Conservation (phyloP, 1,284 basidiomycete species). For the Tremellales sp. region DNA sequence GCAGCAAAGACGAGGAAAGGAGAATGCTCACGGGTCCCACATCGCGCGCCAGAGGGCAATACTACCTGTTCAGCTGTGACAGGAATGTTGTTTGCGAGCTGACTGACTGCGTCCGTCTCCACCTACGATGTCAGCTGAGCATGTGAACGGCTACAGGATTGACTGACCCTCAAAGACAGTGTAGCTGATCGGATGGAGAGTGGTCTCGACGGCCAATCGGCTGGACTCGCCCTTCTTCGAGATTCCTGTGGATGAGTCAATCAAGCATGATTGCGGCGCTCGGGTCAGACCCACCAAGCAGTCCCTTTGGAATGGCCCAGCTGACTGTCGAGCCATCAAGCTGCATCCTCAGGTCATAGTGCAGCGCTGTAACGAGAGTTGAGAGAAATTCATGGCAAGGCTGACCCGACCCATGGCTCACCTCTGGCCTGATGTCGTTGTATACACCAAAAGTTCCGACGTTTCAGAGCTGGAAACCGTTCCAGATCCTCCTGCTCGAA, state of each 20-base stretch:
- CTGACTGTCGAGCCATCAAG: conserved; percentile 28
- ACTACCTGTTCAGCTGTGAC: conserved; percentile 9
- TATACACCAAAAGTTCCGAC: conserved; percentile 40
- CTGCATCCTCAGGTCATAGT: conserved; percentile 41
- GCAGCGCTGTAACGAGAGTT: conserved; percentile 23
- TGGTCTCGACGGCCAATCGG: conserved; percentile 36
- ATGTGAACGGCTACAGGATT: neutral
- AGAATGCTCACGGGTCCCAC: conserved; percentile 27
- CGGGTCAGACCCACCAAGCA: conserved; percentile 21
- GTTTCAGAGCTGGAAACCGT: conserved; percentile 27
- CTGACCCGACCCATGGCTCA: conserved; percentile 7
- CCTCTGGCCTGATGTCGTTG: conserved; percentile 40
- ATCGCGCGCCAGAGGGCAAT: conserved; percentile 19
- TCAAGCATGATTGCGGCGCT: neutral
- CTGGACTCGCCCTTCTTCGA: conserved; percentile 23
- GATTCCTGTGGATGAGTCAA: conserved; percentile 17
- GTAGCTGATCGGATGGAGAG: conserved; percentile 34
- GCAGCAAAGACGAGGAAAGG: neutral
- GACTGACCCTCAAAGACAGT: conserved; percentile 22
- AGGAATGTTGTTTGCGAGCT: neutral
- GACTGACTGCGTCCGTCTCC: conserved; percentile 19
- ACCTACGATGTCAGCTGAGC: conserved; percentile 6
- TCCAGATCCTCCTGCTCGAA: conserved; percentile 23
- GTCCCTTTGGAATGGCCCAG: conserved; percentile 40
- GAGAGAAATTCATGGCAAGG: neutral